A percentile compares a stretch with the other conserved stretches of the same genome.
Conservation (phyloP, 305 asterid species). For the Andrographis paniculata region DNA sequence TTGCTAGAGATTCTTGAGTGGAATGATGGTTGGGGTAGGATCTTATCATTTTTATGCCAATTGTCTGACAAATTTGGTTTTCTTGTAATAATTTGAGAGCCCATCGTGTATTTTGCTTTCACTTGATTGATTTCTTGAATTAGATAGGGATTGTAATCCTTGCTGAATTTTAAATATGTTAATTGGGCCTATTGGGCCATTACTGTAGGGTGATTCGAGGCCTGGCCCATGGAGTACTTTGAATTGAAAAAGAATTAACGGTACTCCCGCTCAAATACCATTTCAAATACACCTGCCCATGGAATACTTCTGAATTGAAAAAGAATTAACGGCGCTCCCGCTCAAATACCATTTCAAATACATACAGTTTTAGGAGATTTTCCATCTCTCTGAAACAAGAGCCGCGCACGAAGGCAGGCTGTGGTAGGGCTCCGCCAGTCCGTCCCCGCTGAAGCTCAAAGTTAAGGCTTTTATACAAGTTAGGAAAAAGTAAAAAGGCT, state of each 20-base stretch:
- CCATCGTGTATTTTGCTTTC: too few species aligned
- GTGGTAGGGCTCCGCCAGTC: too few species aligned
- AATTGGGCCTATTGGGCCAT: too few species aligned
- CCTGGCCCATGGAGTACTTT: too few species aligned
- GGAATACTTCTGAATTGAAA: neutral
- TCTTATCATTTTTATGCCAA: neutral
- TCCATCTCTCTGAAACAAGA: neutral
- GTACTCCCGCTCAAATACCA: constrained; percentile 39
- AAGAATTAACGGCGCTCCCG: constrained; percentile 27
- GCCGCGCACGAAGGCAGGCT: neutral
- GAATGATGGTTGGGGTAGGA: constrained; percentile 18
- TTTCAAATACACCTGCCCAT: constrained; percentile 40
- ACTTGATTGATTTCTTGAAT: too few species aligned
- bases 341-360: constrained; percentile 42
- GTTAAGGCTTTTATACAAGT: too few species aligned
- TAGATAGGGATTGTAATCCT: too few species aligned
- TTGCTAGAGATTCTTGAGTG: constrained; percentile 22
- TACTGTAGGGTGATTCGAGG: too few species aligned
- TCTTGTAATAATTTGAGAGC: too few species aligned
- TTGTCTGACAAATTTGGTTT: neutral
- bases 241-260: neutral
- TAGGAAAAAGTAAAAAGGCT: too few species aligned
- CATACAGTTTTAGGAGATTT: neutral
- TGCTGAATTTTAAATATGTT: too few species aligned
- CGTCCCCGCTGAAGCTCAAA: too few species aligned